Conservation (phyloP, 768 basidiomycete species). For the Mycena crocata region DNA sequence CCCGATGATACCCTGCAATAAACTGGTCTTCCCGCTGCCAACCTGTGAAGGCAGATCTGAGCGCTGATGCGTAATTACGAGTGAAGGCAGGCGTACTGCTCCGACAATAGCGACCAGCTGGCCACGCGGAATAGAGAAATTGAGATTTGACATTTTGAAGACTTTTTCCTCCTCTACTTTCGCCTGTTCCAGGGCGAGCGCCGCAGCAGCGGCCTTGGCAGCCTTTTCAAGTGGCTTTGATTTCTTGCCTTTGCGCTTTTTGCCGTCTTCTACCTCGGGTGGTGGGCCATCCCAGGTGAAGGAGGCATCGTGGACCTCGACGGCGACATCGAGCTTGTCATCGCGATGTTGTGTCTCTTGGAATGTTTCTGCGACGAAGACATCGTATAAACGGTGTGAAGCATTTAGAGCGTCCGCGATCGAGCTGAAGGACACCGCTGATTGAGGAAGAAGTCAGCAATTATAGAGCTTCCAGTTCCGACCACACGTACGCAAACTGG, state of each 20-base stretch:
- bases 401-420: constrained; percentile 90
- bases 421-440: constrained; percentile 78
- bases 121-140: constrained; percentile 77
- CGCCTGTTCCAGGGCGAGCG: constrained; percentile 38
- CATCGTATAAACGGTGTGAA: constrained; percentile 75
- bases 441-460: constrained; percentile 9
- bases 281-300: constrained; percentile 92
- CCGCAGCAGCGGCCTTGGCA: constrained; percentile 31
- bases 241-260: constrained; percentile 47
- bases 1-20: constrained; percentile 81
- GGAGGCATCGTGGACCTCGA: constrained; percentile 74
- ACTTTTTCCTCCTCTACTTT: constrained; percentile 53
- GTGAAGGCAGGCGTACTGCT: constrained; percentile 48
- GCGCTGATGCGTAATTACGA: background rate
- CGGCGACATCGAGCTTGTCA: constrained; percentile 65
- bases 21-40: constrained; percentile 75
- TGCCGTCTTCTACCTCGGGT: constrained; percentile 55
- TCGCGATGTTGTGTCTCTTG: constrained; percentile 69
- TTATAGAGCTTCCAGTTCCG: background rate
- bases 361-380: constrained; percentile 87
- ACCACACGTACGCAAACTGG: constrained; percentile 52
- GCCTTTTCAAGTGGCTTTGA: constrained; percentile 21
- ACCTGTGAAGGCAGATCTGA: constrained; percentile 40
- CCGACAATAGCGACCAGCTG: constrained; percentile 89
- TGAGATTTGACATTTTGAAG: constrained; percentile 75